Evolutionary conservation across 2,329 filamentous ascomycete species (phyloP).

Genomic region (Fusarium luffae): DNA sequence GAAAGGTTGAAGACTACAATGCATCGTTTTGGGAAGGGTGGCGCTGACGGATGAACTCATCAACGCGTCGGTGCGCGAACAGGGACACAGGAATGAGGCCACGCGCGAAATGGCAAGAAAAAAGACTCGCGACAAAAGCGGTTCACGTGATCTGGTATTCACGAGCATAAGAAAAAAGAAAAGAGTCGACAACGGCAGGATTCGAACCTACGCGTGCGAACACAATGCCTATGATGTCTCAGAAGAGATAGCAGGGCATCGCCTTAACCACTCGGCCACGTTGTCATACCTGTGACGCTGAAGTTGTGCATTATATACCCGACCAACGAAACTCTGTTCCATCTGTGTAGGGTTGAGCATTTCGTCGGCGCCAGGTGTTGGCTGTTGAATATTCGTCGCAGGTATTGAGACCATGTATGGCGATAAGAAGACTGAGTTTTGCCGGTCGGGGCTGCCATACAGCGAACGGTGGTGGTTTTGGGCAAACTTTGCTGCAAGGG

Average conservation of each 20-base stretch:
- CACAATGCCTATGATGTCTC: conserved; percentile 34
- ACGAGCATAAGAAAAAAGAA: not conserved
- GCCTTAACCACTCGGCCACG: conserved; percentile 35
- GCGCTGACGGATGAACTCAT: not conserved
- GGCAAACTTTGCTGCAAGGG: not conserved
- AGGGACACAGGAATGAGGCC: not conserved
- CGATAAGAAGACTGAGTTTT: not conserved
- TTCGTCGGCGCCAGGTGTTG: accelerated
- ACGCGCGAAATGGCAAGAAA: not conserved
- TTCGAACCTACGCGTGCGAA: conserved; percentile 36
- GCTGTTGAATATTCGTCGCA: not conserved
- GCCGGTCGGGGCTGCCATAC: not conserved
- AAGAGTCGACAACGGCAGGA: conserved; percentile 29
- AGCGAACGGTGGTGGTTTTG: not conserved
- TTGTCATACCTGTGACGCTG: not conserved
- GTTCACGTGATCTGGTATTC: not conserved
- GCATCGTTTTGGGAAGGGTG: not conserved
- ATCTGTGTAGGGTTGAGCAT: accelerated
- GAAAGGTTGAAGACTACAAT: not conserved
- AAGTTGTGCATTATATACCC: not conserved
- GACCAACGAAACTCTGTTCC: accelerated
- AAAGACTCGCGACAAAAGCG: not conserved
- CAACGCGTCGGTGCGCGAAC: not conserved
- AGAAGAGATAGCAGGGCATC: conserved; percentile 29
- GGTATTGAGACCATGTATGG: not conserved